These are phyloP conservation scores for Aspergillus sp. DNA, from an alignment of 2,329 filamentous ascomycete genomes.

Conservation along the genomic window DNA sequence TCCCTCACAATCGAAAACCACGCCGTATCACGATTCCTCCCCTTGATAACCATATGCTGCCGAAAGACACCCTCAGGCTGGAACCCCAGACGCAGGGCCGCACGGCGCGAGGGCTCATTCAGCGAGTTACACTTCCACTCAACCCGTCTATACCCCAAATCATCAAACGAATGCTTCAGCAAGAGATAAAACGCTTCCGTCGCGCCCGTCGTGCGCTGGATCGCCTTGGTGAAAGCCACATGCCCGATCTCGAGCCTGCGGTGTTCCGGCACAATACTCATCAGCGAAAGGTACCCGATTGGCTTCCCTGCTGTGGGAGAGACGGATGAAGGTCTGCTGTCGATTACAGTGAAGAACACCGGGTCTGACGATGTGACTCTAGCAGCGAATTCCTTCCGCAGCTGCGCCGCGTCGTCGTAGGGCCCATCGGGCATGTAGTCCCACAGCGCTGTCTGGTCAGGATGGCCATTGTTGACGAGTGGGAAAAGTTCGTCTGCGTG, in stretches of 20 bases:
- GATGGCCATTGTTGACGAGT: conserved; percentile 25
- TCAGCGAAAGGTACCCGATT: conserved; percentile 44
- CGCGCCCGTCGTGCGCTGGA: conserved; percentile 56
- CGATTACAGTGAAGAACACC: conserved; percentile 49
- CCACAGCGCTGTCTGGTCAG: conserved; percentile 33
- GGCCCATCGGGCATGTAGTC: conserved; percentile 45
- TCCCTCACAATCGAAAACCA: conserved; percentile 61
- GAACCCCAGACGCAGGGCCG: conserved; percentile 61
- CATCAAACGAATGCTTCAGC: conserved; percentile 54
- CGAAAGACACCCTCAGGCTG: conserved; percentile 60
- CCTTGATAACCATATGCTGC: conserved; percentile 62
- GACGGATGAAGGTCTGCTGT: conserved; percentile 23
- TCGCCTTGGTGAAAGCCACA: conserved; percentile 50
- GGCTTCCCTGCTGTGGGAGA: conserved; percentile 30
- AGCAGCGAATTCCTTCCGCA: conserved; percentile 23
- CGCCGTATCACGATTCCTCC: conserved; percentile 57
- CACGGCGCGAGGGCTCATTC: conserved; percentile 55
- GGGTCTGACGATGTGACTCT: conserved; percentile 34
- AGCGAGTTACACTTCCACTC: conserved; percentile 66
- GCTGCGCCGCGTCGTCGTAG: conserved; percentile 28
- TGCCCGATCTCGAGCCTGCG: conserved; percentile 59
- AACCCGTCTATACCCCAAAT: conserved; percentile 56
- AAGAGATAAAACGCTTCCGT: conserved; percentile 61
- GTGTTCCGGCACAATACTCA: conserved; percentile 51
- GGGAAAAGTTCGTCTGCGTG: conserved; percentile 35